A percentile compares a stretch with the other conserved stretches of the same genome.
Conservation (phyloP, 345 rosid genomes). For the Populus euphratica region DNA sequence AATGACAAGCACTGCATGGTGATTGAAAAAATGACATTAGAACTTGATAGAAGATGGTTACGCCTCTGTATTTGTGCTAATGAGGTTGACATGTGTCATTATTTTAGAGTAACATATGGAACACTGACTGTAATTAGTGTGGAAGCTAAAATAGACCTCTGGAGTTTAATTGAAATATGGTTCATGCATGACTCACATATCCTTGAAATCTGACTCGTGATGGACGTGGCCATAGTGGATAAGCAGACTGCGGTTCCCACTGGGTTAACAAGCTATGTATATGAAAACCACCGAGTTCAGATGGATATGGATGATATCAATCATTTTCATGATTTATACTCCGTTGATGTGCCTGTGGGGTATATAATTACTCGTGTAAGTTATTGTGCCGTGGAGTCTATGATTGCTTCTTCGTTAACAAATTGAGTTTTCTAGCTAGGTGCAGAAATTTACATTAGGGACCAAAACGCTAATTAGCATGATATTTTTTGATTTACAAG, state of each 20-base stretch:
- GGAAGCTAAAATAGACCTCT: background rate
- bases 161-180: background rate
- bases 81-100: background rate
- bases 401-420: background rate
- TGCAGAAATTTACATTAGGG: background rate
- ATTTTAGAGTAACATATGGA: background rate
- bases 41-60: constrained; percentile 4
- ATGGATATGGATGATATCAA: background rate
- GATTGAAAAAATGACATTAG: background rate
- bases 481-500: background rate
- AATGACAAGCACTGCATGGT: background rate
- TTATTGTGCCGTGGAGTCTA: background rate
- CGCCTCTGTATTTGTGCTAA: background rate
- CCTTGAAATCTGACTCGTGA: background rate
- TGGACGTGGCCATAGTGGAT: background rate
- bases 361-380: background rate
- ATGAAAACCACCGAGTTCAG: too few species aligned
- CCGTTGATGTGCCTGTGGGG: background rate
- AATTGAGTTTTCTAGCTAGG: background rate
- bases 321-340: background rate
- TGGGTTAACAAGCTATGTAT: background rate
- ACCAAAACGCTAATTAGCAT: background rate
- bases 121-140: background rate
- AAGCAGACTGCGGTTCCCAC: background rate
- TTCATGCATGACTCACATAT: background rate